Conservation (phyloP, 2,329 filamentous ascomycete species). For the Trichoderma koningii region DNA sequence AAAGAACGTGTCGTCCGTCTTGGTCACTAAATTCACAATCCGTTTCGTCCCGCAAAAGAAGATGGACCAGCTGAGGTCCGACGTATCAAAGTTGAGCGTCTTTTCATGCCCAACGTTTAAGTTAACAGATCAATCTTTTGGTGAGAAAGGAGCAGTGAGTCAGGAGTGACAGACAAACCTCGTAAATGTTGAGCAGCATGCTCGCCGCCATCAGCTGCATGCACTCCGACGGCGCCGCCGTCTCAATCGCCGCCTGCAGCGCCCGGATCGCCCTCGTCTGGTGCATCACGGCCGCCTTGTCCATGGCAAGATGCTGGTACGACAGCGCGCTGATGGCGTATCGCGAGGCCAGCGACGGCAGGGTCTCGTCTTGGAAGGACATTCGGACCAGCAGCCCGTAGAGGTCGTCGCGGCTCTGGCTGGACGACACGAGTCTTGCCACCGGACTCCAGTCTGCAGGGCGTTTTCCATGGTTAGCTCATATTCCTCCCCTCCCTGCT, state of each 20-base stretch:
- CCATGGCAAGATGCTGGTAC: conserved; percentile 17
- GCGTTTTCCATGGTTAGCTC: not conserved
- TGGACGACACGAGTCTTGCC: conserved; percentile 19
- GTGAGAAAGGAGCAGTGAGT: too few species aligned
- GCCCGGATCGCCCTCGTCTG: conserved; percentile 19
- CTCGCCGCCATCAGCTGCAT: conserved; percentile 27
- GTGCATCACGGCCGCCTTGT: conserved; percentile 17
- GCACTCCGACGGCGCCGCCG: not conserved
- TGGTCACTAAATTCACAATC: conserved; percentile 12
- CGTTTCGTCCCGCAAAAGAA: conserved; percentile 26
- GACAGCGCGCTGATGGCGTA: conserved; percentile 24
- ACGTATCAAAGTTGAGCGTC: conserved; percentile 27
- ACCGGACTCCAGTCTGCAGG: conserved; percentile 8
- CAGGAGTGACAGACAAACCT: not conserved
- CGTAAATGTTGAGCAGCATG: conserved; percentile 23
- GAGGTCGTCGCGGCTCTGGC: conserved; percentile 5
- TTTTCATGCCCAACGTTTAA: not conserved
- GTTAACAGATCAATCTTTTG: too few species aligned
- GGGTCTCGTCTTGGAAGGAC: conserved; percentile 17
- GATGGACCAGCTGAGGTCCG: conserved; percentile 24
- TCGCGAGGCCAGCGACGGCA: conserved; percentile 20
- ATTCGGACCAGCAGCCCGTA: conserved; percentile 21
- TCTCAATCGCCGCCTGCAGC: conserved; percentile 25
- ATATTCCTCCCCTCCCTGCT: too few species aligned
- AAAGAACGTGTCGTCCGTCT: conserved; percentile 1